phyloP scores from a whole-genome alignment of 2,329 filamentous ascomycete genomes.

The Lasiodiplodia hormozganensis region DNA sequence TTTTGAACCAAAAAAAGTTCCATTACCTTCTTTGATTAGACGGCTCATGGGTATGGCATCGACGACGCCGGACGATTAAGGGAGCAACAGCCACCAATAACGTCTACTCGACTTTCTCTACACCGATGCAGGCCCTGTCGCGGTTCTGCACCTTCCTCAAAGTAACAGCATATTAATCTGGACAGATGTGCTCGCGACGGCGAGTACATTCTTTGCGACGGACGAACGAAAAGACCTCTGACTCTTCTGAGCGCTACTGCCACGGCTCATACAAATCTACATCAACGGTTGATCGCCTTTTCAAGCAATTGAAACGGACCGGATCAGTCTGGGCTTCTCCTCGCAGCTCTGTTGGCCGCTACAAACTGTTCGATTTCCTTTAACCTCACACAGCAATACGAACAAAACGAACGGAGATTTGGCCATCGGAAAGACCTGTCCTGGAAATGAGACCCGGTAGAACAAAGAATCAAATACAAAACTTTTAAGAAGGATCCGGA shows the following conservation, averaged over 20 bases:
- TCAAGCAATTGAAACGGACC: constrained; percentile 32
- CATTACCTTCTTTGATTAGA: constrained; percentile 29
- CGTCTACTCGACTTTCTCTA: constrained; percentile 8
- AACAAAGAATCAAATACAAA: constrained; percentile 23
- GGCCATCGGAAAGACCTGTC: background rate
- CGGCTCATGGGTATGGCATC: constrained; percentile 25
- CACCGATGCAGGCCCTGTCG: constrained; percentile 7
- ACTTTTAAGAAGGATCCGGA: constrained; percentile 8
- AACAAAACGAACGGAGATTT: background rate
- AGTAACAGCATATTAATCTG: constrained; percentile 26
- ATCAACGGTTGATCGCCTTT: constrained; percentile 42
- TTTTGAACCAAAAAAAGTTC: constrained; percentile 28
- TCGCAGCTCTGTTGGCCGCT: background rate
- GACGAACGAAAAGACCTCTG: constrained; percentile 14
- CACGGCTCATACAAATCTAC: constrained; percentile 27
- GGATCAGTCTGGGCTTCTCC: constrained; percentile 40
- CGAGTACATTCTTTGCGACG: constrained; percentile 20
- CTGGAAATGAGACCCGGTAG: constrained; percentile 19
- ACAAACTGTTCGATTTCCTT: background rate
- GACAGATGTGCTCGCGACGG: constrained; percentile 14
- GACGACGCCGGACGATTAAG: constrained; percentile 10
- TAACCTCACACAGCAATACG: background rate
- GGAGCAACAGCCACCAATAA: constrained; percentile 14
- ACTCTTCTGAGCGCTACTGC: background rate
- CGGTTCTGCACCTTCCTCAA: constrained; percentile 8